phyloP scores from a whole-genome alignment of 352 stramenopile genomes.

The Pilasporangium apinafurcum region DNA sequence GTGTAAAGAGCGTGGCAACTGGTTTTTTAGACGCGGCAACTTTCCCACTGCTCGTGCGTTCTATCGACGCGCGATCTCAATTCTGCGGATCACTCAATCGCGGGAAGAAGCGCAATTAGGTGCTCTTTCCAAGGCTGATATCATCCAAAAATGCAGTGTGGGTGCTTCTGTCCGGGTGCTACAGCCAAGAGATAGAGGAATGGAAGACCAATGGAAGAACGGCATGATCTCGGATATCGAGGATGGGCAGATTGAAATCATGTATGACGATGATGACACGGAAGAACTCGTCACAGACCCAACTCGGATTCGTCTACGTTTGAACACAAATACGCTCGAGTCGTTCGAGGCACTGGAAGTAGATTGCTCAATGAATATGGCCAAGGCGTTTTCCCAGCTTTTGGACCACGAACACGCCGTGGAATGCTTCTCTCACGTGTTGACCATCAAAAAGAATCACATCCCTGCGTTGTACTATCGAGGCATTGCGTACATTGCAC shows the following conservation, averaged over 20 bases:
- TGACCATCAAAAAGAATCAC: conserved; percentile 31
- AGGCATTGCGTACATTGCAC: conserved; percentile 55
- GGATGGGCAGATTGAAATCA: conserved; percentile 32
- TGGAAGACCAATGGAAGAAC: conserved; percentile 31
- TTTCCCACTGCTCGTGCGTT: conserved; percentile 46
- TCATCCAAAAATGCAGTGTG: conserved; percentile 34
- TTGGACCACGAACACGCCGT: conserved; percentile 45
- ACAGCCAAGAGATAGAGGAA: no score
- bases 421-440: conserved; percentile 50
- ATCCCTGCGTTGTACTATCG: conserved; percentile 68
- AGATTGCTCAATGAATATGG: conserved; percentile 82
- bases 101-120: conserved; percentile 32
- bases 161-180: conserved; percentile 55
- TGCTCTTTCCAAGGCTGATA: conserved; percentile 16
- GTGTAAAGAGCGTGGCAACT: conserved; percentile 51
- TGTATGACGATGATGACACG: conserved; percentile 45
- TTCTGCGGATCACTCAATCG: conserved; percentile 34
- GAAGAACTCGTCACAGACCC: conserved; percentile 50
- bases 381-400: conserved; percentile 55
- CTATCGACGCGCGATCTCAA: conserved; percentile 52
- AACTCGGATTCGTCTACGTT: conserved; percentile 41
- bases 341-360: conserved; percentile 47
- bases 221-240: conserved; percentile 70
- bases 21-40: conserved; percentile 58
- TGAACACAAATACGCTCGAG: conserved; percentile 40